A percentile compares a stretch with the other conserved stretches of the same genome.
phyloP scores from a whole-genome alignment of 2,329 filamentous ascomycete genomes.

The Aquanectria penicillioides region DNA sequence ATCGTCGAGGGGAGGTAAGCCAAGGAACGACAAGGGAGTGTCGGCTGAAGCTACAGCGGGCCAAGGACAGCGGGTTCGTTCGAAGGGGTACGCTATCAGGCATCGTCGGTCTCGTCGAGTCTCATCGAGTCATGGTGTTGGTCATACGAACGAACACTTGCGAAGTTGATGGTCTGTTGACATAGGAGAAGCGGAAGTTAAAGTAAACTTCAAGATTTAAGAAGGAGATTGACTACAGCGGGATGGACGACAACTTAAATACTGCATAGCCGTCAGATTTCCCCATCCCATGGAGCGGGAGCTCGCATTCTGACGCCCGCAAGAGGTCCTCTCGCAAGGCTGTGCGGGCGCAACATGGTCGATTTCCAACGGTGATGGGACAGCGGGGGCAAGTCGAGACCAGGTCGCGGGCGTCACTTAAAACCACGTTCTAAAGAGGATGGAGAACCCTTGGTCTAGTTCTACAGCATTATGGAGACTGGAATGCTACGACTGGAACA shows the following conservation, averaged over 20 bases:
- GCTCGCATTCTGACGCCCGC: conserved; percentile 45
- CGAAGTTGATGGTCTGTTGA: neutral
- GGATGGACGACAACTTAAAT: conserved; percentile 40
- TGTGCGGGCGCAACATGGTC: conserved; percentile 43
- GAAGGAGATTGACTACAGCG: conserved; percentile 3
- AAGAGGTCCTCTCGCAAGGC: conserved; percentile 35
- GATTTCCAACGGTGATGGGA: conserved; percentile 24
- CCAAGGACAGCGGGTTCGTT: neutral
- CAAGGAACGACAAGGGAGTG: neutral
- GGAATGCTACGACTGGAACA: neutral
- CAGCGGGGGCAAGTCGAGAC: conserved; percentile 21
- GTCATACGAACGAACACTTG: too few relatives aligned
- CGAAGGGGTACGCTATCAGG: neutral
- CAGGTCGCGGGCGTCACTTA: conserved; percentile 12
- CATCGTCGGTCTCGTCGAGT: neutral
- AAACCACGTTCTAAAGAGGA: conserved; percentile 8
- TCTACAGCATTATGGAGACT: neutral
- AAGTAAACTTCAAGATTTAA: conserved; percentile 26
- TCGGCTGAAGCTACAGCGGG: neutral
- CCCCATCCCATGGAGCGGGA: conserved; percentile 34
- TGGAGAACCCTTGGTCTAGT: neutral
- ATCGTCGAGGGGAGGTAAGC: neutral
- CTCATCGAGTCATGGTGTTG: neutral
- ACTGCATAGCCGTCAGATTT: conserved; percentile 29
- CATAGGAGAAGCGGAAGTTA: conserved; percentile 11